Base-by-base conservation (phyloP, 176 grass and related monocot species). In the Areca catechu region DNA sequence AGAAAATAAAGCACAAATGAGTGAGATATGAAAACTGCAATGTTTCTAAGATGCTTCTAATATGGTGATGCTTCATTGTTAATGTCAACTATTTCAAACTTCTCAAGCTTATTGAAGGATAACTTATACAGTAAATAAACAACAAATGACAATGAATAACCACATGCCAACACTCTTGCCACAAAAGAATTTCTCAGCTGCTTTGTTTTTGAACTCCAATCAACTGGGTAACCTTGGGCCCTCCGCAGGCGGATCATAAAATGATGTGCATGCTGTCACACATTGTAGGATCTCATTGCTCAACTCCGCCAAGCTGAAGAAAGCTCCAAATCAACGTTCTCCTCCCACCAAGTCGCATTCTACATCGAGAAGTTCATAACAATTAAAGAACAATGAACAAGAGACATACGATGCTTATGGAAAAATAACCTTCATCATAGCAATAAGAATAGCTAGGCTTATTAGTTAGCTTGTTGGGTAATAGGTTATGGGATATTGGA, bases 331-430 rank as follows among this genome's bases (percentile, higher is more conserved):
- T 97, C 84, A 4, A 70, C 66, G 76, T 76, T 82, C 58, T 97
- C 93, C 49, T 97, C 93, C 93, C 93, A 97, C 93, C 93, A 97
- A 56, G 93, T 97, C 52, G 93, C 93, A 76, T 85, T 97, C 93
- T 97, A 68, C 60, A 82, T 76, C 16, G 27, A 12, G 19, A 59
- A 29, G 10, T 27, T 37, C 5, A 65, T 4, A 17, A 53, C 28
- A 16, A 7, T 25, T 29, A 56, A 73, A 60, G 4, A 68, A 60
- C 4, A 56, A 51, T 20, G 50, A 43, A 50, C 10, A 27, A 43
- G 34, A 3, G 34, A 12, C 10, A 3, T 3, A 43, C 7, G 10
- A 43, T 43, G 34, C 34, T 43, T 43, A 12, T 43, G 34, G 9
- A 43, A 43, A 43, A 43, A 43, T 43, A 43, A 43, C 2, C 34